Evolutionary conservation across 192 early-diverging fungal genomes (phyloP).

Genomic region (Physocladia obscura): DNA sequence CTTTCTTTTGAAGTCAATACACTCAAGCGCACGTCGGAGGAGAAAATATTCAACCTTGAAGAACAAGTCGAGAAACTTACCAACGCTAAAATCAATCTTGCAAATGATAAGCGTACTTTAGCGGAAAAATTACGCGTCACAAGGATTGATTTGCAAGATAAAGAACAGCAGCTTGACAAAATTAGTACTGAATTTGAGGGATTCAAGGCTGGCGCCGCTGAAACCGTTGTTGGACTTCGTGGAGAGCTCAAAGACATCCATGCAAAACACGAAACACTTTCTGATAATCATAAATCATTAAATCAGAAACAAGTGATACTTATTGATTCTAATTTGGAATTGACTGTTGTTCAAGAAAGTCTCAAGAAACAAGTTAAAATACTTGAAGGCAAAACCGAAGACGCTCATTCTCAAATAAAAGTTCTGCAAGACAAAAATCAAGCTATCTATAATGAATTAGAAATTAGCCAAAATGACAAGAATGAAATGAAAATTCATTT

Average conservation of each 20-base stretch:
- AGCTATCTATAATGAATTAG: constrained; percentile 20
- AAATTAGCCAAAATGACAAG: constrained; percentile 4
- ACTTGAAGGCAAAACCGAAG: constrained; percentile 14
- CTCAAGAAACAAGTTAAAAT: constrained; percentile 28
- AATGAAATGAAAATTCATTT: constrained; percentile 44
- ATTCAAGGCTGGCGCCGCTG: constrained; percentile 24
- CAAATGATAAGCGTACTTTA: constrained; percentile 50
- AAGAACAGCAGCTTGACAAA: constrained; percentile 47
- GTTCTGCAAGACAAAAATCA: constrained; percentile 23
- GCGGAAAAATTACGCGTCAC: constrained; percentile 48
- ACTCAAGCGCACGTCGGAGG: constrained; percentile 46
- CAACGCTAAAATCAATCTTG: constrained; percentile 40
- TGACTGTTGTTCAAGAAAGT: constrained; percentile 26
- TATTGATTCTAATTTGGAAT: constrained; percentile 32
- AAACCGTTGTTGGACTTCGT: constrained; percentile 27
- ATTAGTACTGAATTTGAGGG: constrained; percentile 26
- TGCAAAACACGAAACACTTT: constrained; percentile 24
- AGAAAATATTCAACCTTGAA: constrained; percentile 40
- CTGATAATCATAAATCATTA: constrained; percentile 30
- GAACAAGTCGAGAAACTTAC: constrained; percentile 53
- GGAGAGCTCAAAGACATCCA: constrained; percentile 23
- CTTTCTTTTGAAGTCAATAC: constrained; percentile 50
- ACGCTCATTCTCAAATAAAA: constrained; percentile 12
- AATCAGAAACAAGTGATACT: constrained; percentile 31
- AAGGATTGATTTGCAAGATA: constrained; percentile 38